A percentile compares a stretch with the other conserved stretches of the same genome.
Conservation (phyloP, 2,329 filamentous ascomycete species). For the Chaetomium sp. region DNA sequence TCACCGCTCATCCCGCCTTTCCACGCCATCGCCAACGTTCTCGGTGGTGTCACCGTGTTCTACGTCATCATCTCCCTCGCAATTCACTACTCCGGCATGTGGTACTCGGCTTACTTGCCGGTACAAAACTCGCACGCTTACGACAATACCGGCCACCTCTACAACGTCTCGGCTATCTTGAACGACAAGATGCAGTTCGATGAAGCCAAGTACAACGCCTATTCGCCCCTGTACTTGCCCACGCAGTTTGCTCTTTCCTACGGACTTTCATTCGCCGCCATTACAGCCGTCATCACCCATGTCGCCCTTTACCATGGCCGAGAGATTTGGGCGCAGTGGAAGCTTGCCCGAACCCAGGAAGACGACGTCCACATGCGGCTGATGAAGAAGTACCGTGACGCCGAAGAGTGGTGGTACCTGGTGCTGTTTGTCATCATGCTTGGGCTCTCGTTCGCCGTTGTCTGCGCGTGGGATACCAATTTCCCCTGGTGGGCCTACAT, state of each 20-base stretch:
- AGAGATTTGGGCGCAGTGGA: slow-evolving; percentile 50
- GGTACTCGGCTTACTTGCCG: slow-evolving; percentile 55
- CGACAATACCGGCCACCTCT: slow-evolving; percentile 55
- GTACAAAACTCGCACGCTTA: slow-evolving; percentile 55
- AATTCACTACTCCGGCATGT: slow-evolving; percentile 50
- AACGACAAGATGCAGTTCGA: slow-evolving; percentile 51
- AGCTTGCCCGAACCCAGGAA: slow-evolving; percentile 48
- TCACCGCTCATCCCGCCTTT: slow-evolving; percentile 47
- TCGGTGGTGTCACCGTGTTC: slow-evolving; percentile 48
- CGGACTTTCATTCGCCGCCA: slow-evolving; percentile 61
- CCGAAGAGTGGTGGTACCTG: slow-evolving; percentile 54
- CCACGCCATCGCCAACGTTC: slow-evolving; percentile 51
- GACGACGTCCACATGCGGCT: slow-evolving; percentile 54
- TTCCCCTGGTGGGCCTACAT: slow-evolving; percentile 54
- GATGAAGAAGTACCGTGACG: slow-evolving; percentile 56
- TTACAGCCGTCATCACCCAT: slow-evolving; percentile 54
- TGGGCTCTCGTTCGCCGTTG: slow-evolving; percentile 47
- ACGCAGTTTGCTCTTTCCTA: slow-evolving; percentile 56
- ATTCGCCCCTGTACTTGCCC: slow-evolving; percentile 60
- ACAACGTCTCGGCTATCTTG: slow-evolving; percentile 57
- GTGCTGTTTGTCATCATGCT: slow-evolving; percentile 48
- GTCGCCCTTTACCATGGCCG: slow-evolving; percentile 49
- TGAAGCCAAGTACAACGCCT: slow-evolving; percentile 52
- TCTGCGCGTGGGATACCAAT: slow-evolving; percentile 49
- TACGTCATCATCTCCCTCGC: slow-evolving; percentile 52